phyloP scores from a whole-genome alignment of 176 grass and related monocot genomes.

The Bromus sterilis region DNA sequence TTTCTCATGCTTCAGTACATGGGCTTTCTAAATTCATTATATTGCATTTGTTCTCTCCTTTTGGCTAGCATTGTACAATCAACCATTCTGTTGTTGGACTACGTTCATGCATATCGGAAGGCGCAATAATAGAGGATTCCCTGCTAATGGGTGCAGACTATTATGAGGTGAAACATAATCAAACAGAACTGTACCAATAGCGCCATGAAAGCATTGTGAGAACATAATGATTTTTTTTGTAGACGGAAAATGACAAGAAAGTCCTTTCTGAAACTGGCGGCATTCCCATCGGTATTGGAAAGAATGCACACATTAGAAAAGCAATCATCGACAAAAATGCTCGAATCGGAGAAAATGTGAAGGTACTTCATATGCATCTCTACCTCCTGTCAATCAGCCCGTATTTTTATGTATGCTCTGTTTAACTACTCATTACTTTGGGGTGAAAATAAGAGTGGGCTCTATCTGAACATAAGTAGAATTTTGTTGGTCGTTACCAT shows the following conservation, averaged over 20 bases:
- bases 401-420: not conserved
- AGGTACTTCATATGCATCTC: slow-evolving; percentile 38
- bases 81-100: slow-evolving; percentile 92
- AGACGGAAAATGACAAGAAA: slow-evolving; percentile 83
- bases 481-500: not conserved
- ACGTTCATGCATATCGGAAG: slow-evolving; percentile 90
- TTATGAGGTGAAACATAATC: slow-evolving; percentile 65
- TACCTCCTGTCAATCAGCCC: not conserved
- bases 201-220: not conserved
- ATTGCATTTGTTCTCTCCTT: not conserved
- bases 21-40: not conserved
- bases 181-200: not conserved
- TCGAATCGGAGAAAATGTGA: slow-evolving; percentile 92
- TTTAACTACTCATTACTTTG: not conserved
- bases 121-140: slow-evolving; percentile 84
- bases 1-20: not conserved
- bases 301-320: slow-evolving; percentile 77
- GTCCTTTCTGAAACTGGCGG: slow-evolving; percentile 54
- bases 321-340: slow-evolving; percentile 99
- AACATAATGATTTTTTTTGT: slow-evolving; percentile 13
- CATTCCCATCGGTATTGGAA: slow-evolving; percentile 91
- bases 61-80: slow-evolving; percentile 74
- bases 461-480: not conserved
- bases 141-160: slow-evolving; percentile 97
- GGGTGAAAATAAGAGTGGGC: not conserved